Evolutionary conservation across 768 basidiomycete species (phyloP).

Genomic region (Kwoniella sp.): DNA sequence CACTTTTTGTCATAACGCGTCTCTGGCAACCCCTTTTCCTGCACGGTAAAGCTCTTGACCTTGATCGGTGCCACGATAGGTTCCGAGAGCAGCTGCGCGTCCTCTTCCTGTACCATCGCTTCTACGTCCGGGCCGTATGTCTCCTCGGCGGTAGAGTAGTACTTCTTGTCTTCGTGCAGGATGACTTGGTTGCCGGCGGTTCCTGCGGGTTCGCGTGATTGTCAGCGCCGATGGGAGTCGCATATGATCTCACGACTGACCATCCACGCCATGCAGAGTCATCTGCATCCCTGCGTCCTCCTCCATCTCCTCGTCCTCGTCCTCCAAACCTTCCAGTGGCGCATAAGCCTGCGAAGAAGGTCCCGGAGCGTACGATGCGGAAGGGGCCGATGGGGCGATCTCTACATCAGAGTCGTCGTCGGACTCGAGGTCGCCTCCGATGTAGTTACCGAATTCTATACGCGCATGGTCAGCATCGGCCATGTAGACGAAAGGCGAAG

Average conservation of each 20-base stretch:
- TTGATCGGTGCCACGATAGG: slow-evolving; percentile 95
- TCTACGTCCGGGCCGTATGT: slow-evolving; percentile 93
- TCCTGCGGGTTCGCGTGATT: slow-evolving; percentile 16
- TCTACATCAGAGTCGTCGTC: slow-evolving; percentile 63
- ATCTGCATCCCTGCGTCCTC: slow-evolving; percentile 39
- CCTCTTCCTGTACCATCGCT: slow-evolving; percentile 96
- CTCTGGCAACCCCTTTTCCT: slow-evolving; percentile 91
- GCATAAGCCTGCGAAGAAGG: slow-evolving; percentile 51
- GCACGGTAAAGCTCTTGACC: slow-evolving; percentile 87
- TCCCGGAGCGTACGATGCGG: slow-evolving; percentile 40
- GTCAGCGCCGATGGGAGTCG: neutral
- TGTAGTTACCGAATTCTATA: slow-evolving; percentile 87
- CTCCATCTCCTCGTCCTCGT: slow-evolving; percentile 55
- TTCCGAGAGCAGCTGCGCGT: slow-evolving; percentile 87
- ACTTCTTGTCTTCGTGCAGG: slow-evolving; percentile 95
- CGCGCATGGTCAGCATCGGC: neutral
- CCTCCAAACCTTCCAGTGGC: slow-evolving; percentile 78
- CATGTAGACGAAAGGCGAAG: neutral
- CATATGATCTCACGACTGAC: slow-evolving; percentile 21
- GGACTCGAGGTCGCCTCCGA: slow-evolving; percentile 88
- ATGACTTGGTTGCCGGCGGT: slow-evolving; percentile 53
- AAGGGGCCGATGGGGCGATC: slow-evolving; percentile 37
- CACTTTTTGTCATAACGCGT: slow-evolving; percentile 97
- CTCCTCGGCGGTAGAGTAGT: slow-evolving; percentile 87
- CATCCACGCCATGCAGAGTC: slow-evolving; percentile 44